A percentile compares a stretch with the other conserved stretches of the same genome.
Evolutionary conservation across 1,284 basidiomycete genomes (phyloP).

Genomic region (Microbotryum saponariae): DNA sequence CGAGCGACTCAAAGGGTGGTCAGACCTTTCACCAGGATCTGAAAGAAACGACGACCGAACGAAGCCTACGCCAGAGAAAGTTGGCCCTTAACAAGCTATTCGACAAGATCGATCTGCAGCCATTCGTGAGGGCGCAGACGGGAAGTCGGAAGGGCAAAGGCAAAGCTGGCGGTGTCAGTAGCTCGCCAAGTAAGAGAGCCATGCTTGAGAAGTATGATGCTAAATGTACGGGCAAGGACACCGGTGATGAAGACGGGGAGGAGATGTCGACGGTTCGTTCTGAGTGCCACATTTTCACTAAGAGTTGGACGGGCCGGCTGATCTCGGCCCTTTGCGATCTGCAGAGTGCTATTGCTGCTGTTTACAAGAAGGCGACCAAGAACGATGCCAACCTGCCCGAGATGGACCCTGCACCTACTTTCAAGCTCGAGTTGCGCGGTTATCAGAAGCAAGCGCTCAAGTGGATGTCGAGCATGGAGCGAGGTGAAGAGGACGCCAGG

Average conservation of each 20-base stretch:
- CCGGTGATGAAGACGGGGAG: constrained; percentile 30
- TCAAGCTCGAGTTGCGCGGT: constrained; percentile 63
- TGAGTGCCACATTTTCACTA: no score
- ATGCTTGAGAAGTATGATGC: neutral
- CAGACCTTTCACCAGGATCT: constrained; percentile 56
- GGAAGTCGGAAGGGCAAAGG: neutral
- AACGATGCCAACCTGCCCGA: constrained; percentile 68
- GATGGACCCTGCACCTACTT: constrained; percentile 73
- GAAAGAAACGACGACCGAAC: constrained; percentile 65
- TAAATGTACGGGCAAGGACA: constrained; percentile 8
- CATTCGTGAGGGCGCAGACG: constrained; percentile 6
- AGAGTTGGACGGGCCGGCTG: no score
- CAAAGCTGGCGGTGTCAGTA: neutral
- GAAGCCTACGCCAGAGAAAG: constrained; percentile 66
- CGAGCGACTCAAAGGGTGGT: neutral
- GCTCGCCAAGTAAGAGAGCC: neutral
- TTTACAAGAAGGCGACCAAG: constrained; percentile 60
- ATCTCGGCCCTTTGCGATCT: no score
- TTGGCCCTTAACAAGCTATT: constrained; percentile 35
- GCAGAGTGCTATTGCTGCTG: no score
- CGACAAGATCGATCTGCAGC: constrained; percentile 30
- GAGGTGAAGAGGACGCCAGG: constrained; percentile 59
- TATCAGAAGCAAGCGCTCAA: constrained; percentile 96
- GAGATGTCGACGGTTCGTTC: constrained; percentile 13
- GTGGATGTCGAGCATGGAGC: constrained; percentile 90